Evolutionary conservation across 768 basidiomycete species (phyloP).

Genomic region (Russula griseocarnosa): DNA sequence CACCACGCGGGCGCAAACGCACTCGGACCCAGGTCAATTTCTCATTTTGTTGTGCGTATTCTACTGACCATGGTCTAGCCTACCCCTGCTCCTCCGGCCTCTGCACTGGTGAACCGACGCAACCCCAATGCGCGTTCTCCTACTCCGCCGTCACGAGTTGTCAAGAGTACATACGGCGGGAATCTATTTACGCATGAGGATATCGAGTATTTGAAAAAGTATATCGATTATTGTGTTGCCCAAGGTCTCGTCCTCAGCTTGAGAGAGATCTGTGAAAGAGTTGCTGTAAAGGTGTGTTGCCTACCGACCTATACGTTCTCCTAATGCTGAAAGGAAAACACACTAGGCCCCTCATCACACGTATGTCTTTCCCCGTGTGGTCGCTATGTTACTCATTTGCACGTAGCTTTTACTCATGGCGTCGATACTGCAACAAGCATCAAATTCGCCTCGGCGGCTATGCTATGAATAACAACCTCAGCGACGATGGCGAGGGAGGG

Average conservation of each 20-base stretch:
- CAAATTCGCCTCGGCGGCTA: slow-evolving; percentile 87
- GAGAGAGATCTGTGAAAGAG: slow-evolving; percentile 82
- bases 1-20: slow-evolving; percentile 65
- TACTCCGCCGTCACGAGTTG: slow-evolving; percentile 75
- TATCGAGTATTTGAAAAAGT: slow-evolving; percentile 76
- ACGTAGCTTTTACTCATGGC: slow-evolving; percentile 81
- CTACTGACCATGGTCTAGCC: slow-evolving; percentile 38
- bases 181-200: slow-evolving; percentile 85
- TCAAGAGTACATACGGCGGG: slow-evolving; percentile 87
- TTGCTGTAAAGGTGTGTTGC: slow-evolving; percentile 67
- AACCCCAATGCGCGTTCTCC: slow-evolving; percentile 73
- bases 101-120: slow-evolving; percentile 61
- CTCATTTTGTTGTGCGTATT: neutral
- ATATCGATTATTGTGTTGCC: slow-evolving; percentile 88
- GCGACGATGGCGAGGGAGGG: slow-evolving; percentile 47
- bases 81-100: slow-evolving; percentile 61
- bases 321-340: neutral
- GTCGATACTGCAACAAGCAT: slow-evolving; percentile 89
- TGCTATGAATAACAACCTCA: slow-evolving; percentile 71
- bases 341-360: slow-evolving; percentile 82
- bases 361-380: slow-evolving; percentile 41
- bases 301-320: neutral
- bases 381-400: slow-evolving; percentile 9
- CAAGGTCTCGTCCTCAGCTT: slow-evolving; percentile 78
- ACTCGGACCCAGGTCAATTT: slow-evolving; percentile 50